phyloP scores from a whole-genome alignment of 768 basidiomycete species.

The Termitomyces sp. region DNA sequence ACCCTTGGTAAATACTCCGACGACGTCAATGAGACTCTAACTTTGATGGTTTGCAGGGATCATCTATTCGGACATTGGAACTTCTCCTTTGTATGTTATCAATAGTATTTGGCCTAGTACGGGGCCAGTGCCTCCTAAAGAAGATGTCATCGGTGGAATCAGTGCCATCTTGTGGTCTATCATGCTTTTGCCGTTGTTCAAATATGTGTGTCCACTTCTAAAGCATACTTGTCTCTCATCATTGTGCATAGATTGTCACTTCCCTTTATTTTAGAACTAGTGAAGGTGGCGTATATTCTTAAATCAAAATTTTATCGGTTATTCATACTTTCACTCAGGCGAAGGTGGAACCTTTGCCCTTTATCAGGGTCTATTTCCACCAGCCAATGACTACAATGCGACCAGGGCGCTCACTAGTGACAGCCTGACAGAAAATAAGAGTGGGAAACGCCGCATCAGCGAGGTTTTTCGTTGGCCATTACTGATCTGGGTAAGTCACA shows the following conservation, averaged over 20 bases:
- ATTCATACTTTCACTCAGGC: constrained; percentile 29
- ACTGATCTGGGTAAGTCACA: constrained; percentile 46
- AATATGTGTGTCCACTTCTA: constrained; percentile 46
- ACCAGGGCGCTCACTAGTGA: constrained; percentile 55
- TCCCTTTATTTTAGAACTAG: constrained; percentile 44
- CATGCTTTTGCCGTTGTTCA: constrained; percentile 55
- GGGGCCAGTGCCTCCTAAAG: constrained; percentile 44
- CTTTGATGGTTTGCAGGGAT: constrained; percentile 28
- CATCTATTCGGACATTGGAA: constrained; percentile 51
- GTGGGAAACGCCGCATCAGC: constrained; percentile 21
- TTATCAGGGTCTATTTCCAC: constrained; percentile 58
- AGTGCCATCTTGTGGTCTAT: constrained; percentile 66
- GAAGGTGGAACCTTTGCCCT: constrained; percentile 71
- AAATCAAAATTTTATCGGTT: background rate
- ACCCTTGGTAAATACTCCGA: constrained; percentile 4
- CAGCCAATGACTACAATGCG: constrained; percentile 39
- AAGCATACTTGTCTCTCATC: background rate
- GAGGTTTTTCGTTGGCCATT: constrained; percentile 43
- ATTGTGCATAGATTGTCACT: constrained; percentile 32
- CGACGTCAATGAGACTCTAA: background rate
- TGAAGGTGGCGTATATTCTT: constrained; percentile 36
- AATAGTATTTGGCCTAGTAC: constrained; percentile 59
- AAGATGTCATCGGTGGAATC: constrained; percentile 62
- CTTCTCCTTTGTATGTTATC: constrained; percentile 60
- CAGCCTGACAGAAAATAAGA: constrained; percentile 19